These are phyloP conservation scores for Rhodotorula babjevae DNA, from an alignment of 768 basidiomycete genomes.

Conservation along the genomic window DNA sequence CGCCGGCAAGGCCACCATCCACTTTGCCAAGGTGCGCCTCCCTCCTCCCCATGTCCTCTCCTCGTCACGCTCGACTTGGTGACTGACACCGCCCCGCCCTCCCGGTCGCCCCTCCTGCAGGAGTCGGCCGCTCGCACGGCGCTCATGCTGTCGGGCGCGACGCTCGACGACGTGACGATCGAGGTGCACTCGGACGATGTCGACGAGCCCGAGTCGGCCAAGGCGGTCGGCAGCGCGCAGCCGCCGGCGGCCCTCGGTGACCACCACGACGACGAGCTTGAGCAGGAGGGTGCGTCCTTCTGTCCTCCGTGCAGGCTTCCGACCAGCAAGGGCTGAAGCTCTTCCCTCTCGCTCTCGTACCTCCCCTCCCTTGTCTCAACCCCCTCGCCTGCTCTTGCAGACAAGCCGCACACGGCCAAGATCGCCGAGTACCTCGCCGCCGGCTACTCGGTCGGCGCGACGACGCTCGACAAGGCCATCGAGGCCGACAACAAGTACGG, in stretches of 20 bases:
- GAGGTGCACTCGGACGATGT: slow-evolving; percentile 65
- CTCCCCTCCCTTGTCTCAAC: not conserved
- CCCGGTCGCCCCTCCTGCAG: slow-evolving; percentile 9
- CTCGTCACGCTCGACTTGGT: not conserved
- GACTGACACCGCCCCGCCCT: slow-evolving; percentile 23
- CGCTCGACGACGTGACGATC: slow-evolving; percentile 67
- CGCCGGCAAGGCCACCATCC: slow-evolving; percentile 60
- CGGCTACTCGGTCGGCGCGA: slow-evolving; percentile 77
- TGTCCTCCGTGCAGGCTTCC: no score
- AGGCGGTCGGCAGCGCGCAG: slow-evolving; percentile 54
- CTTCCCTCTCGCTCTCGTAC: no score
- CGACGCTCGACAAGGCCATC: slow-evolving; percentile 59
- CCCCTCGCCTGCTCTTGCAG: no score
- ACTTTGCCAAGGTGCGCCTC: slow-evolving; percentile 64
- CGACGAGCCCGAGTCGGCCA: slow-evolving; percentile 24
- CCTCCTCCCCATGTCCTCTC: no score
- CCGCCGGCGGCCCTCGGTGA: slow-evolving; percentile 39
- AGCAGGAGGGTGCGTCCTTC: slow-evolving; percentile 39
- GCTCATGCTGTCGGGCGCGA: slow-evolving; percentile 61
- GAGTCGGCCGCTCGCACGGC: slow-evolving; percentile 77
- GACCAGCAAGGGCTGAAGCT: no score
- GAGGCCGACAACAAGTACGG: slow-evolving; percentile 62
- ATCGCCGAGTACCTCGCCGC: slow-evolving; percentile 89
- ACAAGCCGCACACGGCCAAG: slow-evolving; percentile 72
- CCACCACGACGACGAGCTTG: slow-evolving; percentile 39